Percentiles rank a stretch among this genome's conserved stretches.
Evolutionary conservation across 2,329 filamentous ascomycete genomes (phyloP).

Genomic region (Dichotomopilus funicola): DNA sequence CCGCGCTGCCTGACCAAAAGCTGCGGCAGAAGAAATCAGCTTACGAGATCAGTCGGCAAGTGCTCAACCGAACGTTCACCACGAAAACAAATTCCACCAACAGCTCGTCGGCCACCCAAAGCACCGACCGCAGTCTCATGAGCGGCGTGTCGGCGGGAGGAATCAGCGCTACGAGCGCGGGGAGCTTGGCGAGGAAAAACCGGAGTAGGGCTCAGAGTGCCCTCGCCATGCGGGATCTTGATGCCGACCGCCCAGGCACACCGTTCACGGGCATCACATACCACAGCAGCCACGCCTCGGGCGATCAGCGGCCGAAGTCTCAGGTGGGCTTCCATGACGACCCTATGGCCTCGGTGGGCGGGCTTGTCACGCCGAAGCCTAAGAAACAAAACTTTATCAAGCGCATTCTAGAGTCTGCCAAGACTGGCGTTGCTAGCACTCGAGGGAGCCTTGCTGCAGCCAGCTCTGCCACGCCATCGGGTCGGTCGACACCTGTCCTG

Average conservation of each 20-base stretch:
- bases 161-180: constrained; percentile 91
- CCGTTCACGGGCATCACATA: constrained; percentile 78
- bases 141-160: constrained; percentile 85
- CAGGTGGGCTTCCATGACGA: constrained; percentile 62
- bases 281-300: constrained; percentile 77
- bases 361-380: constrained; percentile 66
- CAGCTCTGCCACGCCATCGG: constrained; percentile 37
- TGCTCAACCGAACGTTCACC: constrained; percentile 73
- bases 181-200: constrained; percentile 78
- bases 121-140: constrained; percentile 83
- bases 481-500: constrained; percentile 42
- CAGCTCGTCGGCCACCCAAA: constrained; percentile 63
- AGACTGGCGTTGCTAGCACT: constrained; percentile 85
- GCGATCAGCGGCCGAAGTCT: constrained; percentile 54
- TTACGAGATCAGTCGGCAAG: constrained; percentile 65
- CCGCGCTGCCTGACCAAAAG: constrained; percentile 37
- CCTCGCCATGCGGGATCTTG: constrained; percentile 53
- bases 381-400: constrained; percentile 90
- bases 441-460: constrained; percentile 71
- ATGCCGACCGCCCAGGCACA: constrained; percentile 51
- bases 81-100: constrained; percentile 82
- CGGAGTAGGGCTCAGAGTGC: constrained; percentile 56
- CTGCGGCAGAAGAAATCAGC: constrained; percentile 65
- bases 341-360: constrained; percentile 51
- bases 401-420: constrained; percentile 88